Percentiles rank a stretch among this genome's conserved stretches.
Evolutionary conservation across 345 rosid species (phyloP).

Genomic region (Mallotus nudiflorus): DNA sequence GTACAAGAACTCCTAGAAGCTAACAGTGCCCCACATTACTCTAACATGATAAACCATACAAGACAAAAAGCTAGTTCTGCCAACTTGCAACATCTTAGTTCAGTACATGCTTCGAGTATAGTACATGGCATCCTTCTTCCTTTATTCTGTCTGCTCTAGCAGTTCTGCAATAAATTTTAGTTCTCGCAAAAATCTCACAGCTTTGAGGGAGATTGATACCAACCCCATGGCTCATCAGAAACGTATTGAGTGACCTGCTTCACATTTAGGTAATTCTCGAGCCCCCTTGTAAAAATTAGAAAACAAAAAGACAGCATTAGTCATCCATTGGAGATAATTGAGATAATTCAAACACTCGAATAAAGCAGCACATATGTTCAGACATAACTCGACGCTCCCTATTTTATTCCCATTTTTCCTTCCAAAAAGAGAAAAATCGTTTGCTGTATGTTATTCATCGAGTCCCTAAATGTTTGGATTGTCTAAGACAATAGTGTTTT

Average conservation of each 20-base stretch:
- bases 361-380: neutral
- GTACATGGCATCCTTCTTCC: neutral
- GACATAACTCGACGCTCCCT: neutral
- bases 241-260: constrained; percentile 86
- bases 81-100: neutral
- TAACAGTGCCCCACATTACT: neutral
- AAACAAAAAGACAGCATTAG: neutral
- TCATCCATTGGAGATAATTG: neutral
- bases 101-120: neutral
- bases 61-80: neutral
- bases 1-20: neutral
- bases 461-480: neutral
- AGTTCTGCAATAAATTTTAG: neutral
- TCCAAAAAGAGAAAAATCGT: neutral
- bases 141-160: neutral
- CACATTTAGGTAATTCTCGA: constrained; percentile 83
- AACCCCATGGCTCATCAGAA: constrained; percentile 87
- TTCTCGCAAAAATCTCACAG: constrained; percentile 38
- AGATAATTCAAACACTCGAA: neutral
- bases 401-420: neutral
- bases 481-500: neutral
- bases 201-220: constrained; percentile 82
- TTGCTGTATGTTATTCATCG: neutral
- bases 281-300: constrained; percentile 59
- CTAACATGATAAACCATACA: neutral